Base-by-base conservation (phyloP, 495 filamentous ascomycete genomes). In the Apiosordaria backusii region DNA sequence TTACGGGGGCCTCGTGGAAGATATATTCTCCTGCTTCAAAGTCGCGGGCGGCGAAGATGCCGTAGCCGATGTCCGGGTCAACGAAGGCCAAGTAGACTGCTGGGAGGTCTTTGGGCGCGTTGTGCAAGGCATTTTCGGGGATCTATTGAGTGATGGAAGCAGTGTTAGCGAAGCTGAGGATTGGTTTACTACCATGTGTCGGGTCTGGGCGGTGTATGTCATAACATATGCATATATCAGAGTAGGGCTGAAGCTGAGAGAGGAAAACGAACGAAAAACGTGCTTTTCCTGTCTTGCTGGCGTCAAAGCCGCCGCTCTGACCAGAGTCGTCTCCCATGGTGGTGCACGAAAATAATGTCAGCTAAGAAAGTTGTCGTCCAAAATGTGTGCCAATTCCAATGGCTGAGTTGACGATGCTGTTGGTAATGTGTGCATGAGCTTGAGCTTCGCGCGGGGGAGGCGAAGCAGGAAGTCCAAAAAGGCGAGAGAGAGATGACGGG, bases 31-130 rank as follows among this genome's bases (percentile, higher is more conserved):
- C 69, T 25, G 65, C 53, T 4, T 19, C 21, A 19, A 76, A 52
- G 55, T 71, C 52, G 13, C 72, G 69, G 13, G 71, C 70, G 4
- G 75, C 74, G 61, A 72, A 74, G 53, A 77, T 67, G 52, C 74
- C 72, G 62, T 72, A 71, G 52, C 75, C 74, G 7, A 75, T 52
- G 55, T 26, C 25, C 4, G 63, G 16, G 65, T 58, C 68, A 57
- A 74, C 65, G 24, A 74, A 29, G 40, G 65, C 66, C 24, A 77
- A 29, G 7, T 60, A 50, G 0, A 77, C 67, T 23, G 72, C 72
- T 4, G 68, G 65, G 0, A 23, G 25, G 55, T 70, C 25, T 67
- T 66, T 2, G 63, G 58, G 15, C 61, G 62, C 35, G 61, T 24
- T 1, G 1, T 23, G 50, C 26, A 55, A 50, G 24, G 25, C 22